phyloP scores from a whole-genome alignment of 768 basidiomycete species.

The Pluteus cervinus region DNA sequence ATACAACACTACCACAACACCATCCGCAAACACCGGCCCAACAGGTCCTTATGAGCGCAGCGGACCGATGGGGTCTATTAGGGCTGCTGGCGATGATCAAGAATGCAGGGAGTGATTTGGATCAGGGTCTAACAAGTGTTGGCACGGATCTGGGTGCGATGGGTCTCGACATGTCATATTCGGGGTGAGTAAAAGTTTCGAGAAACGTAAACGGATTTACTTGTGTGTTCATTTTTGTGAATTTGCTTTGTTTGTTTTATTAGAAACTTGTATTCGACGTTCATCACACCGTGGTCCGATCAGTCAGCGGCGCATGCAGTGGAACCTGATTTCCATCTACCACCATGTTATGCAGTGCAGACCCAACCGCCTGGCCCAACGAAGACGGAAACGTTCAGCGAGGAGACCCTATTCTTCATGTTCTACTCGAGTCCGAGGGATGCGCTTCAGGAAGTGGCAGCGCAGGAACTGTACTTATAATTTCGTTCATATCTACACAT shows the following conservation, averaged over 20 bases:
- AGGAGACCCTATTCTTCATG: slow-evolving; percentile 97
- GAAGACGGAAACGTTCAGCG: slow-evolving; percentile 82
- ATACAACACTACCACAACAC: slow-evolving; percentile 32
- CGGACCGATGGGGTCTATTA: slow-evolving; percentile 91
- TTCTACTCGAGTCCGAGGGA: slow-evolving; percentile 94
- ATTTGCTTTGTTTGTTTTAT: slow-evolving; percentile 10
- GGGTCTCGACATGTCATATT: slow-evolving; percentile 82
- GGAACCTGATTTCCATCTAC: slow-evolving; percentile 90
- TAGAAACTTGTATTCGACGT: slow-evolving; percentile 84
- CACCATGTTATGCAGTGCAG: slow-evolving; percentile 83
- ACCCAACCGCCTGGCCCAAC: slow-evolving; percentile 76
- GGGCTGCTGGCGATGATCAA: slow-evolving; percentile 85
- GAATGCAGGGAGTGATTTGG: slow-evolving; percentile 67
- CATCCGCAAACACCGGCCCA: slow-evolving; percentile 87
- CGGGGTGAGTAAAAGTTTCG: slow-evolving; percentile 54
- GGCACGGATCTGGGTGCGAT: slow-evolving; percentile 91
- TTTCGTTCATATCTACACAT: slow-evolving; percentile 3
- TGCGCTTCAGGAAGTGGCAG: slow-evolving; percentile 89
- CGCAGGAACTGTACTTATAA: slow-evolving; percentile 82
- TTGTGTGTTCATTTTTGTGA: slow-evolving; percentile 4
- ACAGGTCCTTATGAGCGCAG: slow-evolving; percentile 87
- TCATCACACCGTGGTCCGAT: slow-evolving; percentile 96
- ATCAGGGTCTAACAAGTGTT: slow-evolving; percentile 75
- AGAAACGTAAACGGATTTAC: background rate
- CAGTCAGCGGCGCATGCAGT: slow-evolving; percentile 78